Evolutionary conservation across 768 basidiomycete genomes (phyloP).

Genomic region (Plicaturopsis crispa): DNA sequence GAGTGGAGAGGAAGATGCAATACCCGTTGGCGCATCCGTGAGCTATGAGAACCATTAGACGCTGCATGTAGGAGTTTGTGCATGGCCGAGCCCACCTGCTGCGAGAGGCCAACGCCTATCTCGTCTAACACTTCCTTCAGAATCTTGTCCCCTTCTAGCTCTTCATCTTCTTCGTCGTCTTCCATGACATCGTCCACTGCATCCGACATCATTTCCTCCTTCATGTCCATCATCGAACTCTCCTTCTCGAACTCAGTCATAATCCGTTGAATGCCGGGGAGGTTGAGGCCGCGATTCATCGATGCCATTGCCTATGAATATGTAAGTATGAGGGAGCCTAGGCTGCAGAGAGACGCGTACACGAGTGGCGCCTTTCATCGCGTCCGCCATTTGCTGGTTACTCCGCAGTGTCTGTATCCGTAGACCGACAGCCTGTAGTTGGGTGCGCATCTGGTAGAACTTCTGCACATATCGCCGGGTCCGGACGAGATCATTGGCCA

Average conservation of each 20-base stretch:
- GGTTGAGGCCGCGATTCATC: conserved; percentile 95
- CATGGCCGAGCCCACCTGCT: conserved; percentile 51
- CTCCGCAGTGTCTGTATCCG: conserved; percentile 94
- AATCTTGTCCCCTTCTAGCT: conserved; percentile 93
- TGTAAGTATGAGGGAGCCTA: conserved; percentile 1
- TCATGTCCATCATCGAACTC: conserved; percentile 99
- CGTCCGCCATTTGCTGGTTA: conserved; percentile 99
- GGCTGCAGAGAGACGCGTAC: conserved; percentile 45
- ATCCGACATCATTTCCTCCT: conserved; percentile 99
- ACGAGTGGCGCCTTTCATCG: conserved; percentile 96
- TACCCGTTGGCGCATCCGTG: conserved; percentile 72
- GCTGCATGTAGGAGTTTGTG: conserved; percentile 2
- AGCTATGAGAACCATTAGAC: conserved; percentile 40
- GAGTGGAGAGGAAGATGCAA: conserved; percentile 52
- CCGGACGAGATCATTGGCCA: conserved; percentile 97
- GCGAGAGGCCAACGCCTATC: conserved; percentile 88
- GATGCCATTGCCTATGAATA: conserved; percentile 83
- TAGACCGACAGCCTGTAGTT: conserved; percentile 91
- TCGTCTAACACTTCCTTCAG: conserved; percentile 94
- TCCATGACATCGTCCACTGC: conserved; percentile 98
- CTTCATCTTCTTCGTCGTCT: conserved; percentile 86
- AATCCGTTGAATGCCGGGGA: conserved; percentile 90
- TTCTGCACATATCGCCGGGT: conserved; percentile 95
- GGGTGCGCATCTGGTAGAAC: conserved; percentile 98
- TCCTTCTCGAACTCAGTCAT: conserved; percentile 99